Percentiles rank a stretch among this genome's conserved stretches.
Conservation (phyloP, 345 rosid species). For the Microthlaspi erraticum region DNA sequence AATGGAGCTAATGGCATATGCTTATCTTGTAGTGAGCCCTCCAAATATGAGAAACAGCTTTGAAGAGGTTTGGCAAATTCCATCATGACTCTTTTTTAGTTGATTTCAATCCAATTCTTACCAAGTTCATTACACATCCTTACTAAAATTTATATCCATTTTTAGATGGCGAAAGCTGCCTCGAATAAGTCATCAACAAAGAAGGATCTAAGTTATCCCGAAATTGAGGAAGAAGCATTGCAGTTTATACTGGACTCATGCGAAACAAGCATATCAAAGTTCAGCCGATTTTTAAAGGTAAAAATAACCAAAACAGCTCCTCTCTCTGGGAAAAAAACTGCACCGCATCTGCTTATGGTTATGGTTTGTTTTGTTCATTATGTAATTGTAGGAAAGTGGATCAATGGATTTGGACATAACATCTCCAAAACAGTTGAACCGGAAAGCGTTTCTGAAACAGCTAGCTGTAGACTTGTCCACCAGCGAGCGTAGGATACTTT, state of each 20-base stretch:
- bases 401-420: constrained; percentile 94
- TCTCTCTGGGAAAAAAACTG: neutral
- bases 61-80: constrained; percentile 67
- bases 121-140: neutral
- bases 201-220: constrained; percentile 66
- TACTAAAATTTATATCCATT: constrained; percentile 33
- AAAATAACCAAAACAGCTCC: neutral
- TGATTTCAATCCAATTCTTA: constrained; percentile 5
- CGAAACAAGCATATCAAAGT: constrained; percentile 87
- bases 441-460: constrained; percentile 87
- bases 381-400: constrained; percentile 70
- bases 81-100: constrained; percentile 7
- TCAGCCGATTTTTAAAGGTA: constrained; percentile 87
- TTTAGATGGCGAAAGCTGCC: constrained; percentile 93
- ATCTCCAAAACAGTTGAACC: constrained; percentile 88
- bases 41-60: constrained; percentile 76
- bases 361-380: constrained; percentile 50
- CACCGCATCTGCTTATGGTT: constrained; percentile 61
- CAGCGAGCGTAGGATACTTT: constrained; percentile 87
- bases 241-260: constrained; percentile 80
- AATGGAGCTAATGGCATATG: constrained; percentile 84
- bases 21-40: constrained; percentile 86
- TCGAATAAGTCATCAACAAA: constrained; percentile 65
- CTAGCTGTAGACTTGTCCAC: constrained; percentile 89
- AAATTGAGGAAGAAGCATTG: constrained; percentile 77